These are phyloP conservation scores for Fusarium armeniacum DNA, from an alignment of 2,329 filamentous ascomycete genomes.

Conservation along the genomic window DNA sequence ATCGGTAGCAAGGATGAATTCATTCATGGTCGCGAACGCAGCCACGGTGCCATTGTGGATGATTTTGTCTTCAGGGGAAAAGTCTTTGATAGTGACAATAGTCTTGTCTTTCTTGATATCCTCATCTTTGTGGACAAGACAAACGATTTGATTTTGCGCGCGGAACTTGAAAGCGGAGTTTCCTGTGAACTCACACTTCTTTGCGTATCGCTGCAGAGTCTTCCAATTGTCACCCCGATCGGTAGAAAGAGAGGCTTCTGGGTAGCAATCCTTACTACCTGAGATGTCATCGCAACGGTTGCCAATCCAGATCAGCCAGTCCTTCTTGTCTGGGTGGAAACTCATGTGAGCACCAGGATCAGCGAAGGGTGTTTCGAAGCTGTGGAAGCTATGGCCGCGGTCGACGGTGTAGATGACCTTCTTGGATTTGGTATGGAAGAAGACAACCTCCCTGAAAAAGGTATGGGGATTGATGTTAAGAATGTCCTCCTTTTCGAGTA, in stretches of 20 bases:
- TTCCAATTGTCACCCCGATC: slow-evolving; percentile 88
- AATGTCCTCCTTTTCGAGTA: slow-evolving; percentile 78
- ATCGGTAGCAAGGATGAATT: slow-evolving; percentile 92
- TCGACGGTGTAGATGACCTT: slow-evolving; percentile 85
- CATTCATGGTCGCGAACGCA: slow-evolving; percentile 93
- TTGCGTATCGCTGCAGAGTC: slow-evolving; percentile 78
- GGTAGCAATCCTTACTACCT: slow-evolving; percentile 72
- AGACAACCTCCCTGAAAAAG: slow-evolving; percentile 87
- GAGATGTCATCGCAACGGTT: slow-evolving; percentile 73
- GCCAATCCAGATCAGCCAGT: slow-evolving; percentile 95
- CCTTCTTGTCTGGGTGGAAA: slow-evolving; percentile 88
- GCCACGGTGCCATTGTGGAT: slow-evolving; percentile 72
- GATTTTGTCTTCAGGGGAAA: slow-evolving; percentile 74
- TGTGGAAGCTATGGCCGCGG: slow-evolving; percentile 79
- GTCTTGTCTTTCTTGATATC: slow-evolving; percentile 72
- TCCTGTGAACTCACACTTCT: slow-evolving; percentile 89
- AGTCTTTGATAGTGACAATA: slow-evolving; percentile 83
- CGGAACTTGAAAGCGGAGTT: slow-evolving; percentile 70
- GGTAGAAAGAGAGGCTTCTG: slow-evolving; percentile 79
- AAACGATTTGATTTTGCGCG: slow-evolving; percentile 69
- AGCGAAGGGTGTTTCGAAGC: slow-evolving; percentile 77
- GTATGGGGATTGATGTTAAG: slow-evolving; percentile 80
- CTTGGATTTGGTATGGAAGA: slow-evolving; percentile 79
- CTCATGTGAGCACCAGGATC: slow-evolving; percentile 64
- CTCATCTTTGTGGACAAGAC: slow-evolving; percentile 69